Base-by-base conservation (phyloP, 1,284 basidiomycete genomes). In the Sanghuangporus baumii region DNA sequence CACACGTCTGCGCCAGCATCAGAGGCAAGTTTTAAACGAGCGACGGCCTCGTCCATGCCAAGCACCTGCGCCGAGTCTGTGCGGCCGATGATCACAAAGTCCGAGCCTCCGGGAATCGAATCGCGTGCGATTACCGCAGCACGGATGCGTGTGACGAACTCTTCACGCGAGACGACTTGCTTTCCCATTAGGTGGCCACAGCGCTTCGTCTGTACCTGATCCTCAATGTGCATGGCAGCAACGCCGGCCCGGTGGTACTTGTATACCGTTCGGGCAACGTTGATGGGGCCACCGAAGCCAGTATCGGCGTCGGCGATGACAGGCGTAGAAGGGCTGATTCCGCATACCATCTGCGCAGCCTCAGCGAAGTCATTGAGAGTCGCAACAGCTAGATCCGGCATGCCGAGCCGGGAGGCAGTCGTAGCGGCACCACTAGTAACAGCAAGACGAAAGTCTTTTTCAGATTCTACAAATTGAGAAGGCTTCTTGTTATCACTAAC, bases 261-360 rank as follows among this genome's bases (percentile, higher is more conserved):
- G 23, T 77, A 82, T 11, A 93, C 87, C 2, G 89, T 93, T 47
- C 90, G 85, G 23, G 87, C 87, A 46, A 92, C 85, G 78, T 87
- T 91, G 1, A 83, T 83, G 3, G 90, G 87, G 1, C 87, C 88
- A 61, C 91, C 91, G 65, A 91, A 93, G 4, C 89, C 90, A 51
- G 89, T 91, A 70, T 93, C 89, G 1, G 91, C 91, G 68, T 93
- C 89, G 1, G 89, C 90, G 66, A 92, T 92, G 37, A 93, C 84
- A 0, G 88, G 88, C 0, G 80, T 76, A 0, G 81, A 78, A 1
- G 87, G 86, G 66, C 84, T 76, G 46, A 91, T 68, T 58, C 83
- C 76, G 72, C 85, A 87, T 54, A 90, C 85, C 86, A 90, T 85
- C 66, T 79, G 75, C 3, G 83, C 83, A 63, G 77, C 78, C 71